These are phyloP conservation scores for Xerocomus amazonicus DNA, from an alignment of 1,284 basidiomycete species.

Conservation along the genomic window DNA sequence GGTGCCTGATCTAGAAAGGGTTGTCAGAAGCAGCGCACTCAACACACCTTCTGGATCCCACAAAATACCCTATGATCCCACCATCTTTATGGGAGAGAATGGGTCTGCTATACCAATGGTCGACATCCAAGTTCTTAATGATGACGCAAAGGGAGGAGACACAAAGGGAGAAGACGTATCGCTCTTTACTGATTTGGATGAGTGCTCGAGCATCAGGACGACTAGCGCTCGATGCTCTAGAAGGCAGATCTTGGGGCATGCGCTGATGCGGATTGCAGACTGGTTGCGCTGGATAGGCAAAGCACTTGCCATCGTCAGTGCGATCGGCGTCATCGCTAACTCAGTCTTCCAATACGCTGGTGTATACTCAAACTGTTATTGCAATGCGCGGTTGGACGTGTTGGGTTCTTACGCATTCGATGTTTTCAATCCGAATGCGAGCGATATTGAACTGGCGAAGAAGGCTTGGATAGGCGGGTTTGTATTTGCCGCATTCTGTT, in stretches of 20 bases:
- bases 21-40: no score
- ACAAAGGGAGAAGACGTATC: neutral
- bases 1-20: neutral
- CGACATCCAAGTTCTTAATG: neutral
- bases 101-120: neutral
- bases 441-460: constrained; percentile 5
- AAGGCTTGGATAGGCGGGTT: neutral
- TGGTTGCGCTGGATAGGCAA: constrained; percentile 27
- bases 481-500: no score
- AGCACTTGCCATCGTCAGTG: neutral
- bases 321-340: no score
- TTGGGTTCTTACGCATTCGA: constrained; percentile 11
- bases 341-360: constrained; percentile 6
- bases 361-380: constrained; percentile 23
- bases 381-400: constrained; percentile 15
- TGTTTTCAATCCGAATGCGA: constrained; percentile 2
- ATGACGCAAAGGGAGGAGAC: neutral
- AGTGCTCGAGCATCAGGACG: neutral
- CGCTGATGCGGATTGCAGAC: constrained; percentile 6
- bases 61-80: neutral
- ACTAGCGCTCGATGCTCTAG: neutral
- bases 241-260: neutral
- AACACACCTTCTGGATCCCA: no score
- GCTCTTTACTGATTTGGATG: neutral
- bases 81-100: no score